Evolutionary conservation across 495 filamentous ascomycete genomes (phyloP).

Genomic region (Trichocladium antarcticum): DNA sequence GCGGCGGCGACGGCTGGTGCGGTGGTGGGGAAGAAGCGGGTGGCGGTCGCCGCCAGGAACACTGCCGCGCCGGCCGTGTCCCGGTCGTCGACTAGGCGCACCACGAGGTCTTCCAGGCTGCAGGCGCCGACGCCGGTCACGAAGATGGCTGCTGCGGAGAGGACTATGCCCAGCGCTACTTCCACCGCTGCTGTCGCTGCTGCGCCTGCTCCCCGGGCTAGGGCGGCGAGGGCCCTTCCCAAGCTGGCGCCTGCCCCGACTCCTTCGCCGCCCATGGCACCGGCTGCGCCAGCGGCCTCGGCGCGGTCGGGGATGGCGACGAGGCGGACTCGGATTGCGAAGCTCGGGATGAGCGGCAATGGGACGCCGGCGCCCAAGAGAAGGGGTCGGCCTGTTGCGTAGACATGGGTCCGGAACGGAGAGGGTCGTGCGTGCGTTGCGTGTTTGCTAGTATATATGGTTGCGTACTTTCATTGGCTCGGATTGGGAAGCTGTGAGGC

Average conservation of each 20-base stretch:
- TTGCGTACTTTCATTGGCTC: not conserved
- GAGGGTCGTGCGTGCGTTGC: not conserved
- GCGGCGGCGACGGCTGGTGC: too few species aligned
- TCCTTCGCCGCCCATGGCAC: not conserved
- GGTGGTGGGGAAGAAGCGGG: not conserved
- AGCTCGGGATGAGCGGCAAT: slow-evolving; percentile 27
- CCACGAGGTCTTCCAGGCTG: slow-evolving; percentile 15
- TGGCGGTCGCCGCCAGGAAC: not conserved
- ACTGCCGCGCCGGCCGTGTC: not conserved
- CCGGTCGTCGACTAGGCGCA: not conserved
- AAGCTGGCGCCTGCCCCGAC: not conserved
- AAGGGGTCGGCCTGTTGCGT: slow-evolving; percentile 10
- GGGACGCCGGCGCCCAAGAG: slow-evolving; percentile 29
- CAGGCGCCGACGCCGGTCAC: slow-evolving; percentile 16
- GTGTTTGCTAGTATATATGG: not conserved
- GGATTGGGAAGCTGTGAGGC: not conserved
- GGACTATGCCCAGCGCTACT: too few species aligned
- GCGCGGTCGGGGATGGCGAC: slow-evolving; percentile 13
- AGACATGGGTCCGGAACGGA: not conserved
- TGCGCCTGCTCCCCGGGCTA: not conserved
- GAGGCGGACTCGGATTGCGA: slow-evolving; percentile 19
- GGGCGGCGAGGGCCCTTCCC: not conserved
- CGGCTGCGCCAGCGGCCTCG: not conserved
- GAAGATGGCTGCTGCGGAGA: slow-evolving; percentile 6
- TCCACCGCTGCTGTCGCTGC: not conserved